Conservation (phyloP, 2,329 filamentous ascomycete genomes). For the Talaromyces atroroseus region DNA sequence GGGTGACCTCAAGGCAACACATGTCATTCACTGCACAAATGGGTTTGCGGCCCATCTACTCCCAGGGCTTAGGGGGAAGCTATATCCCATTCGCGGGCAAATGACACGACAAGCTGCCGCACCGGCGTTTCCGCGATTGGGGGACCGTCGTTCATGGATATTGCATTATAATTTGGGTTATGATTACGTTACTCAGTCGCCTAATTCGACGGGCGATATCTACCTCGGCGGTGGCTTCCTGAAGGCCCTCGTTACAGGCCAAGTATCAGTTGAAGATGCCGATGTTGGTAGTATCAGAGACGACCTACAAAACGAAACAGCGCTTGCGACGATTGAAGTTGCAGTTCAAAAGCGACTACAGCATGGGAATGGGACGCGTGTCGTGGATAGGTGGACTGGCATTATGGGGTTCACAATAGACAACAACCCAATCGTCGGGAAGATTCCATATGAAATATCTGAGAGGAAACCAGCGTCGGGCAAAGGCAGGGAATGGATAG, state of each 20-base stretch:
- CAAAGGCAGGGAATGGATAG: slow-evolving; percentile 43
- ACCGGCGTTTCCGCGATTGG: slow-evolving; percentile 17
- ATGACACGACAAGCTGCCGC: slow-evolving; percentile 40
- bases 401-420: slow-evolving; percentile 51
- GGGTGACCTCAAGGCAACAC: slow-evolving; percentile 29
- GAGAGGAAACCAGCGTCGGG: slow-evolving; percentile 24
- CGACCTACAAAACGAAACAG: slow-evolving; percentile 7
- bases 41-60: slow-evolving; percentile 39
- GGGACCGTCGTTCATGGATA: slow-evolving; percentile 23
- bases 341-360: slow-evolving; percentile 8
- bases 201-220: slow-evolving; percentile 8
- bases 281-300: slow-evolving; percentile 14
- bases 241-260: slow-evolving; percentile 8
- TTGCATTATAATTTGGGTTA: slow-evolving; percentile 24
- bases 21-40: slow-evolving; percentile 42
- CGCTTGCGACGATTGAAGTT: slow-evolving; percentile 3
- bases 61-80: slow-evolving; percentile 31
- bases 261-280: slow-evolving; percentile 6
- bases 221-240: slow-evolving; percentile 14
- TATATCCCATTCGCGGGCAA: slow-evolving; percentile 37
- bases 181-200: slow-evolving; percentile 17
- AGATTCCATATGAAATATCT: slow-evolving; percentile 34
- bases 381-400: slow-evolving; percentile 27
- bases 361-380: slow-evolving; percentile 16
- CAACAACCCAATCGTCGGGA: slow-evolving; percentile 49